Base-by-base conservation (phyloP, 768 basidiomycete species). In the Exidia glandulosa region DNA sequence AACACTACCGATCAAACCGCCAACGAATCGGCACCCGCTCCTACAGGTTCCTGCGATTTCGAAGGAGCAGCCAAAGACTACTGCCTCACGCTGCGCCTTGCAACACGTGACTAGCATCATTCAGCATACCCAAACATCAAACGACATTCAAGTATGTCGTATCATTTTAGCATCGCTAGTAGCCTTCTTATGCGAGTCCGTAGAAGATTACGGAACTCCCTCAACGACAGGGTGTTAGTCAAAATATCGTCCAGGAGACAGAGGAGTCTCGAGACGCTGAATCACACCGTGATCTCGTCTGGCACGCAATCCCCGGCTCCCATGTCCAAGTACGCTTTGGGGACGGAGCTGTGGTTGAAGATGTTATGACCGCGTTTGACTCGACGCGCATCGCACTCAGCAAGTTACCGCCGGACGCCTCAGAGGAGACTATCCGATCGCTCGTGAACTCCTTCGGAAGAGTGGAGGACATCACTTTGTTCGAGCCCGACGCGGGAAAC, bases 291-390 rank as follows among this genome's bases (percentile, higher is more conserved):
- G 29, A 48, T 31, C 48, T 29, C 10, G 34, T 16, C 14, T 32
- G 45, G 56, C 27, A 16, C 19, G 23, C 32, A 7, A 34, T 45
- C 4, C 9, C 50, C 14, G 29, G 36, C 27, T 27, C 23, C 36
- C 31, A 58, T 47, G 55, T 48, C 14, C 57, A 36, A 10, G 78
- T 85, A 23, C 79, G 74, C 25, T 73, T 89, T 52, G 78, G 78
- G 32, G 68, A 80, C 0, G 89, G 90, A 0, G 87, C 87, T 52
- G 74, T 76, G 2, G 76, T 90, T 2, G 68, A 73, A 29, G 76
- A 81, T 0, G 67, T 90, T 5, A 69, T 70, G 6, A 89, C 88
- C 1, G 84, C 84, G 1, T 85, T 89, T 45, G 88, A 92, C 65
- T 84, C 84, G 0, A 79, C 78, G 5, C 82, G 81, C 74, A 66